Percentiles rank a stretch among this genome's conserved stretches.
phyloP scores from a whole-genome alignment of 805 yeast genomes.

The Schwanniomyces vanrijiae region DNA sequence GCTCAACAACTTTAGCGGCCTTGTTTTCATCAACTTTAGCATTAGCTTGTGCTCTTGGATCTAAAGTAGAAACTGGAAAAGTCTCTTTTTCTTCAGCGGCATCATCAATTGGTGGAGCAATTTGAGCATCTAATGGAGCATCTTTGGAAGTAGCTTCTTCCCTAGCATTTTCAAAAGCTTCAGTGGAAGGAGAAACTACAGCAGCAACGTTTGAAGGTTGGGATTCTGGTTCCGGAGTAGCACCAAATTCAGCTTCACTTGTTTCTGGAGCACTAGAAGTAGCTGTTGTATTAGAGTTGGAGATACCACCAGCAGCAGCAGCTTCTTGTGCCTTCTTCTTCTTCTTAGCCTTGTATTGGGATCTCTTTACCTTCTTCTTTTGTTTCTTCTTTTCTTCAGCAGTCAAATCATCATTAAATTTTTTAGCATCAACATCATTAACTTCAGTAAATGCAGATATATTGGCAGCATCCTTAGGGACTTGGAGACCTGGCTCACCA shows the following conservation, averaged over 20 bases:
- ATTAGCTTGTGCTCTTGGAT: slow-evolving; percentile 3
- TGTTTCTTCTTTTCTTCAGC: slow-evolving; percentile 41
- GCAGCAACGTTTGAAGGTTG: slow-evolving; percentile 1
- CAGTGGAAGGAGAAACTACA: slow-evolving; percentile 2
- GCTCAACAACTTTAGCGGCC: neutral
- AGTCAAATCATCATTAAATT: slow-evolving; percentile 46
- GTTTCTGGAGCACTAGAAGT: neutral
- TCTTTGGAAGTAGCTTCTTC: slow-evolving; percentile 13
- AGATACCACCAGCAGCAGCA: slow-evolving; percentile 17
- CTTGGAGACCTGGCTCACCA: slow-evolving; percentile 74
- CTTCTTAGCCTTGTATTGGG: slow-evolving; percentile 43
- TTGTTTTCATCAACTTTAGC: neutral
- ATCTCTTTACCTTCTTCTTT: slow-evolving; percentile 45
- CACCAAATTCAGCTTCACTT: neutral
- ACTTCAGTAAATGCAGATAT: slow-evolving; percentile 65
- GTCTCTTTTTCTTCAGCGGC: slow-evolving; percentile 2
- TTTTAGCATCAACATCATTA: slow-evolving; percentile 46
- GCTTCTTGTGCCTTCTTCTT: slow-evolving; percentile 26
- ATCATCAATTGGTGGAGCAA: neutral
- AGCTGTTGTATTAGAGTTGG: slow-evolving; percentile 11
- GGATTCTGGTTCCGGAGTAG: slow-evolving; percentile 20
- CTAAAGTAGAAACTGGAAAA: slow-evolving; percentile 5
- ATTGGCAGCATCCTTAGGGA: slow-evolving; percentile 64
- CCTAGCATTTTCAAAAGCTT: slow-evolving; percentile 2
- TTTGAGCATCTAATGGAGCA: neutral